Evolutionary conservation across 192 early-diverging fungal genomes (phyloP), one percentile per base, ranked within the genome.

Genomic region (Coemansia reversa): DNA sequence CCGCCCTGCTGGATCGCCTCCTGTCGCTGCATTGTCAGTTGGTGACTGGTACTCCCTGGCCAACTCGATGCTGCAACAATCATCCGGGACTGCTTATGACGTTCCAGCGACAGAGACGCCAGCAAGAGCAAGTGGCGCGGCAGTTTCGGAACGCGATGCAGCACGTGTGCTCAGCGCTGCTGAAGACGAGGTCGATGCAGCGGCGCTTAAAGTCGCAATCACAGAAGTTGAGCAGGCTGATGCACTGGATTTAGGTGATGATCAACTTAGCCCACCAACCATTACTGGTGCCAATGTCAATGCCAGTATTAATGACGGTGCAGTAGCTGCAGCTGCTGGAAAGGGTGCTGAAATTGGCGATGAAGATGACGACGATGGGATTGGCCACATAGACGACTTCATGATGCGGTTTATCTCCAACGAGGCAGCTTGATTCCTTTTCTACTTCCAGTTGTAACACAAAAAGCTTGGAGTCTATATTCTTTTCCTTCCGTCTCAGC

Each of bases 361-460:
- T 18, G 74, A 75, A 18, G 72, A 63, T 12, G 59, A 70, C 22
- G 69, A 69, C 27, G 80, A 70, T 11, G 81, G 76, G n/a, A 72
- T 91, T 28, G 86, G 85, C 8, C 88, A 89, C 66, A 85, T 92
- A 27, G 90, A 92, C 62, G 83, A 89, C 67, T 91, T 89, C 42
- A 89, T 89, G 87, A 62, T 88, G 24, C 82, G 87, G 24, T 88
- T 88, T 45, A 48, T 79, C 63, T 55, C 62, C 56, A 28, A n/a
- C 32, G 32, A 35, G 27, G 14, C 48, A 12, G 35, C 1, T 39
- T 39, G 35, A 39, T 39, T 2, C 1, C 9, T 39, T 9, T 9
- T 9, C 12, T 9, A 12, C 12, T 39, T 39, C 35, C 12, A 11
- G 35, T 6, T 39, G 35, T 39, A 12, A 11, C 35, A 39, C 35